These are phyloP conservation scores for Rhinocladiella mackenziei DNA, from an alignment of 2,329 filamentous ascomycete species.

Conservation along the genomic window DNA sequence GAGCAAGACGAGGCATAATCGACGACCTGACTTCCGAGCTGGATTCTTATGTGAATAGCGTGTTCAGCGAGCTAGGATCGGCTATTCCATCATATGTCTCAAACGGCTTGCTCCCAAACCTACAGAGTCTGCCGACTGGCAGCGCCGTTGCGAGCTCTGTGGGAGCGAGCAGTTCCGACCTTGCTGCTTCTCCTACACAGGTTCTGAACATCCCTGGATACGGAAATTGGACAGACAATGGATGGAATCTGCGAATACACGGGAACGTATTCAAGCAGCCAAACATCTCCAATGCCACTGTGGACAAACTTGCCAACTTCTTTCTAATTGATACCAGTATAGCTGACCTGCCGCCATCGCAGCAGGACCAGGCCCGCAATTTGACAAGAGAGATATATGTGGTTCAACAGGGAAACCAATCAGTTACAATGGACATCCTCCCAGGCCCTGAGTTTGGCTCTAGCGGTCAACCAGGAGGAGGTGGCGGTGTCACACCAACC, in stretches of 20 bases:
- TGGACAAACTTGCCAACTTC: constrained; percentile 65
- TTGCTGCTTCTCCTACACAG: constrained; percentile 62
- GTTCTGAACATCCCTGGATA: constrained; percentile 68
- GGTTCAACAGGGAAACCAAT: constrained; percentile 64
- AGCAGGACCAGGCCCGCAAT: constrained; percentile 68
- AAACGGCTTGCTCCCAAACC: constrained; percentile 64
- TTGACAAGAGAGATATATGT: constrained; percentile 69
- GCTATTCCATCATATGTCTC: constrained; percentile 58
- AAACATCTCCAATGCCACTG: constrained; percentile 59
- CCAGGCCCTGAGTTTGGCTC: constrained; percentile 56
- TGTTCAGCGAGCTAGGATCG: constrained; percentile 50
- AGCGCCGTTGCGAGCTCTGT: constrained; percentile 58
- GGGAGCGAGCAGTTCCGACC: constrained; percentile 55
- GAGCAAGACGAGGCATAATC: constrained; percentile 48
- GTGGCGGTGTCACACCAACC: constrained; percentile 49
- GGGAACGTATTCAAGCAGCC: constrained; percentile 80
- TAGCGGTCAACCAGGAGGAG: constrained; percentile 46
- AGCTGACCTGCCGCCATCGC: constrained; percentile 52
- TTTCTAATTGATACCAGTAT: constrained; percentile 66
- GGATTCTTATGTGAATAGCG: constrained; percentile 31
- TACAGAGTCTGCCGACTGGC: constrained; percentile 62
- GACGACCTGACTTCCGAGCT: constrained; percentile 46
- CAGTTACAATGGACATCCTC: constrained; percentile 61
- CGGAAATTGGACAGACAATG: constrained; percentile 73
- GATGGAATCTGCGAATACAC: constrained; percentile 72